Evolutionary conservation across 352 stramenopile species (phyloP).

Genomic region (Pythium graminicola): DNA sequence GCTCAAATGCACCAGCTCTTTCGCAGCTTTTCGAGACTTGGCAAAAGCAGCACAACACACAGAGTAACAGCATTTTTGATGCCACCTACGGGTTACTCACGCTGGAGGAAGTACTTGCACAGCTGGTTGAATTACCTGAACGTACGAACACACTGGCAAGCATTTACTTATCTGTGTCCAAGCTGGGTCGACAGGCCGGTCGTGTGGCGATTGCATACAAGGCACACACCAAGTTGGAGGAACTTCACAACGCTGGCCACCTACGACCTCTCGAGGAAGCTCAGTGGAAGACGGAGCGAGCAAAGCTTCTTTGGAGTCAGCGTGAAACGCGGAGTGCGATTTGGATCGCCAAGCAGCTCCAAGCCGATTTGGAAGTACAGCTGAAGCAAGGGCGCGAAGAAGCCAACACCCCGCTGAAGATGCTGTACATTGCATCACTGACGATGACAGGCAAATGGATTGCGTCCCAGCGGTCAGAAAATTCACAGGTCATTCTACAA

Average conservation of each 20-base stretch:
- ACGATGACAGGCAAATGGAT: conserved; percentile 91
- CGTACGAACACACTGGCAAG: conserved; percentile 28
- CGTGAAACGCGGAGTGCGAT: conserved; percentile 67
- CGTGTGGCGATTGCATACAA: conserved; percentile 61
- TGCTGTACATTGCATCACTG: conserved; percentile 56
- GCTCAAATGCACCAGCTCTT: not conserved
- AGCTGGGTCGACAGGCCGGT: conserved; percentile 54
- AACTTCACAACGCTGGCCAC: conserved; percentile 31
- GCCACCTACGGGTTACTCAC: conserved; percentile 47
- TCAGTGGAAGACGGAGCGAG: conserved; percentile 68
- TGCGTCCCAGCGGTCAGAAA: conserved; percentile 88
- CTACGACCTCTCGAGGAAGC: conserved; percentile 40
- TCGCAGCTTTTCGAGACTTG: conserved; percentile 33
- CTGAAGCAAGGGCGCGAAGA: conserved; percentile 22
- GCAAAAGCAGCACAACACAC: conserved; percentile 23
- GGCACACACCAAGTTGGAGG: conserved; percentile 52
- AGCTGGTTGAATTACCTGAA: conserved; percentile 27
- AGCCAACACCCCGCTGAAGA: conserved; percentile 27
- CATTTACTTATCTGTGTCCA: conserved; percentile 50
- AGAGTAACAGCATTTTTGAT: conserved; percentile 38
- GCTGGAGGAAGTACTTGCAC: conserved; percentile 56
- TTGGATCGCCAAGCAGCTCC: conserved; percentile 55
- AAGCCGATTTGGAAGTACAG: conserved; percentile 30
- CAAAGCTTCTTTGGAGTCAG: conserved; percentile 74
- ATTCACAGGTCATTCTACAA: conserved; percentile 88